Percentiles rank a stretch among this genome's conserved stretches.
Evolutionary conservation across 108 stramenopile species (phyloP).

Genomic region (Cyclotella choctawhatcheeana): DNA sequence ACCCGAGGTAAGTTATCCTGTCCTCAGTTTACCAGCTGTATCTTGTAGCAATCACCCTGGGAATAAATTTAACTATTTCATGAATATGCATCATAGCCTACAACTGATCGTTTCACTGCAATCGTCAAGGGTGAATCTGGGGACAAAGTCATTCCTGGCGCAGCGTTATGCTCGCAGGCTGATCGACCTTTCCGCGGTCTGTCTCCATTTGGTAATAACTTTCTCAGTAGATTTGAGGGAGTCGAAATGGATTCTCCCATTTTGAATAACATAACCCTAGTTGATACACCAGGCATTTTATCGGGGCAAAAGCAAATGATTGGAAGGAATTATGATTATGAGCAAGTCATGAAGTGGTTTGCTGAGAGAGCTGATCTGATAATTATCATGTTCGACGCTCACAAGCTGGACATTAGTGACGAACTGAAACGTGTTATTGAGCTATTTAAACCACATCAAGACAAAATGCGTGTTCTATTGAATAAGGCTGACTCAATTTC

Average conservation of each 20-base stretch:
- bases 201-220: conserved; percentile 72
- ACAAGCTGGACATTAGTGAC: conserved; percentile 88
- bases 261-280: conserved; percentile 70
- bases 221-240: conserved; percentile 67
- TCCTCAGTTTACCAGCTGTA: no score
- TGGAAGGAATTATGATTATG: conserved; percentile 67
- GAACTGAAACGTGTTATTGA: conserved; percentile 85
- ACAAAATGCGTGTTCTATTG: conserved; percentile 83
- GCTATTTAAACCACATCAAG: conserved; percentile 60
- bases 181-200: conserved; percentile 67
- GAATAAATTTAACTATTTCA: no score
- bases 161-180: no score
- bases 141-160: no score
- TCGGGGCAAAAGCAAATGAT: conserved; percentile 89
- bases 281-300: conserved; percentile 91
- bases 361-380: conserved; percentile 82
- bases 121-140: conserved; percentile 48
- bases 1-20: no score
- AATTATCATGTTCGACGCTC: conserved; percentile 81
- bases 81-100: no score
- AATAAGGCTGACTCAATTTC: conserved; percentile 89
- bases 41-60: no score
- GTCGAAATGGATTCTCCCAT: conserved; percentile 43
- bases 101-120: conserved; percentile 72
- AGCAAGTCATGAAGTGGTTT: conserved; percentile 72